Conservation (phyloP, 2,329 filamentous ascomycete genomes). For the Cladosporium sp. region DNA sequence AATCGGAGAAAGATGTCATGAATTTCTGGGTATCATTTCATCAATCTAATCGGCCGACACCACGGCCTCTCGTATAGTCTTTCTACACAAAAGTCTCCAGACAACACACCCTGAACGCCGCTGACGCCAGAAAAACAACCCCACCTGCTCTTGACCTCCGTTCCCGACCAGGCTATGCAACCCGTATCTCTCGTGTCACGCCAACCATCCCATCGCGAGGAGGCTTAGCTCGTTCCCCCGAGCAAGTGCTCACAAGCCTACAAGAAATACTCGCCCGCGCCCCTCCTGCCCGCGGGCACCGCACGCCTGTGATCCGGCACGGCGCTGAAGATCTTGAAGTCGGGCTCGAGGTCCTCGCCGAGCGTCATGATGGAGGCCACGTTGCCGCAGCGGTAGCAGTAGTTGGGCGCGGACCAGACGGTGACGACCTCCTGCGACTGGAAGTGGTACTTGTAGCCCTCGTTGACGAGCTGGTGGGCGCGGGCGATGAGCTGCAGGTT, state of each 20-base stretch:
- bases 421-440: constrained; percentile 87
- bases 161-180: too few species aligned
- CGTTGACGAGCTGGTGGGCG: constrained; percentile 69
- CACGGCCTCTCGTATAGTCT: not conserved
- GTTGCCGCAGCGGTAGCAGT: constrained; percentile 93
- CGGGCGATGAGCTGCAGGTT: constrained; percentile 64
- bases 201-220: too few species aligned
- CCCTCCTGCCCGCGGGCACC: constrained; percentile 59
- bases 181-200: too few species aligned
- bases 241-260: constrained; percentile 20
- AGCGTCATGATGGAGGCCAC: constrained; percentile 85
- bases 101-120: not conserved
- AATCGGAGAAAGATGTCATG: not conserved
- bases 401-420: constrained; percentile 86
- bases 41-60: not conserved
- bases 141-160: too few species aligned
- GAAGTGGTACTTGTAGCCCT: constrained; percentile 89
- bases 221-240: too few species aligned
- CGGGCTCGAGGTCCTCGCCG: constrained; percentile 74
- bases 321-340: constrained; percentile 86
- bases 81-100: not conserved
- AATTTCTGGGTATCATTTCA: constrained; percentile 11
- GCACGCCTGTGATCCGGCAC: constrained; percentile 81
- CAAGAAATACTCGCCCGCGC: constrained; percentile 47
- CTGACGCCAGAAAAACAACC: too few species aligned